Conservation (phyloP, 2,329 filamentous ascomycete genomes). For the Venturia pyrina region DNA sequence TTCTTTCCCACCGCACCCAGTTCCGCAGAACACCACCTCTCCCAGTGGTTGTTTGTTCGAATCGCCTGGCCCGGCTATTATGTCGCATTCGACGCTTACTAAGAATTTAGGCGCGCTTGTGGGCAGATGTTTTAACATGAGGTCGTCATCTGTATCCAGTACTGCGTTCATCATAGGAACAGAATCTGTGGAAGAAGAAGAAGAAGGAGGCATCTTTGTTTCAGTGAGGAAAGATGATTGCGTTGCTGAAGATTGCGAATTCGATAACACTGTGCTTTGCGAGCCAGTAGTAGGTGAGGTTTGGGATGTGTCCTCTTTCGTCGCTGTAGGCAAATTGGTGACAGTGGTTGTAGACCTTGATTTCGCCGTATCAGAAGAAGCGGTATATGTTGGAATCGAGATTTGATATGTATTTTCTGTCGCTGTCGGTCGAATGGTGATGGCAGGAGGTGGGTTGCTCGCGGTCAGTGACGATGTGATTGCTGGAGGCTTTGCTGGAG, state of each 20-base stretch:
- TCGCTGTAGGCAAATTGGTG: not conserved
- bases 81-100: not conserved
- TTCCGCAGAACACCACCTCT: not conserved
- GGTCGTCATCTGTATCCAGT: not conserved
- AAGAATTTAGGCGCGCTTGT: not conserved
- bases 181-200: not conserved
- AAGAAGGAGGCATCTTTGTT: not conserved
- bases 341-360: not conserved
- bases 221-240: not conserved
- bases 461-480: not conserved
- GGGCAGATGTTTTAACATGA: not conserved
- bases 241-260: not conserved
- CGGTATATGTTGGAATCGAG: not conserved
- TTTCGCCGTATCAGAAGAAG: not conserved
- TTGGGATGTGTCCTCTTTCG: not conserved
- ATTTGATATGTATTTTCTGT: not conserved
- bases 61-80: not conserved
- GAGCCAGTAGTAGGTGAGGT: too few species aligned
- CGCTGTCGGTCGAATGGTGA: too few species aligned
- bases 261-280: too few species aligned
- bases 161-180: not conserved
- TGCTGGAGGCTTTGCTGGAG: not conserved
- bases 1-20: not conserved
- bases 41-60: not conserved
- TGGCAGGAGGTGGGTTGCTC: not conserved